phyloP scores from a whole-genome alignment of 768 basidiomycete species.

The Phallus indusiatus region DNA sequence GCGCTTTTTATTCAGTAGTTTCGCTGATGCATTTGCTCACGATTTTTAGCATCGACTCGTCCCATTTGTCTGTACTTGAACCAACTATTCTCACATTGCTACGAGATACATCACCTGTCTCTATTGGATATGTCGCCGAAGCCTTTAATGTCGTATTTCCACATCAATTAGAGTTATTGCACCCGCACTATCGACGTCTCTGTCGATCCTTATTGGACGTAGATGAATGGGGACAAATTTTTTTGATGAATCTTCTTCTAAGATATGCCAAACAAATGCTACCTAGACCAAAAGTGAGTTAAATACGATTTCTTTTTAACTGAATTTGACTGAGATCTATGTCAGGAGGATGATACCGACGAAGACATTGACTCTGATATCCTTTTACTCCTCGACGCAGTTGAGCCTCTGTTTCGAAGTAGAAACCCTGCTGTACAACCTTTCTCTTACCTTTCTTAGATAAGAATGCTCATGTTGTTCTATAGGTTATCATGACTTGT shows the following conservation, averaged over 20 bases:
- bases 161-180: constrained; percentile 76
- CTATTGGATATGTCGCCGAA: constrained; percentile 75
- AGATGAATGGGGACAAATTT: constrained; percentile 95
- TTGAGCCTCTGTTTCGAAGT: constrained; percentile 75
- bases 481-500: constrained; percentile 77
- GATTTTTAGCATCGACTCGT: constrained; percentile 53
- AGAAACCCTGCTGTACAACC: constrained; percentile 69
- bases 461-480: not conserved
- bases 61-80: constrained; percentile 65
- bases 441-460: constrained; percentile 2
- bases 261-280: constrained; percentile 84
- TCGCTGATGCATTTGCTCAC: not conserved
- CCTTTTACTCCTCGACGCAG: constrained; percentile 57
- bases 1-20: constrained; percentile 14
- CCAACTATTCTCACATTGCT: constrained; percentile 54
- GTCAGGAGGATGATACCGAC: constrained; percentile 20
- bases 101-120: constrained; percentile 73
- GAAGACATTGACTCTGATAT: constrained; percentile 66
- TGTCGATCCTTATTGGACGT: constrained; percentile 81
- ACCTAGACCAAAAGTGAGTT: constrained; percentile 37
- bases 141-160: constrained; percentile 88
- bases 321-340: constrained; percentile 18
- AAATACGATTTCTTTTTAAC: not conserved
- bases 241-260: constrained; percentile 65
- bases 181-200: constrained; percentile 77